phyloP scores from a whole-genome alignment of 108 stramenopile genomes.

The Cyclotella cryptica region DNA sequence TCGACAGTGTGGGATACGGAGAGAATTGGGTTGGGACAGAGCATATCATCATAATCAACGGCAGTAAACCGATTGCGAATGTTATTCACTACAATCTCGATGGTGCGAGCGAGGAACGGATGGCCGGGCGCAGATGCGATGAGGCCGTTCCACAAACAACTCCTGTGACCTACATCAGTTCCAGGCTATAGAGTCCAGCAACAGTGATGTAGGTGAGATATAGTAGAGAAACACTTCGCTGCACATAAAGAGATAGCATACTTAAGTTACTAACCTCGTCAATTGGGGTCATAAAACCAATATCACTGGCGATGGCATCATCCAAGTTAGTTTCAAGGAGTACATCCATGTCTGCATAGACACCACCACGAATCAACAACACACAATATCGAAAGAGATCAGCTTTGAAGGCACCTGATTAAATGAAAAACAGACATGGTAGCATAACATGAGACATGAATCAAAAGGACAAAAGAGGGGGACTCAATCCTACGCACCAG shows the following conservation, averaged over 20 bases:
- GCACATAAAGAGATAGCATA: background rate
- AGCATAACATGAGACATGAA: background rate
- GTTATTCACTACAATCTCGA: slow-evolving; percentile 88
- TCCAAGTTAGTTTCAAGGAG: slow-evolving; percentile 84
- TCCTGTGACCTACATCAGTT: slow-evolving; percentile 55
- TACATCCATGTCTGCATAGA: slow-evolving; percentile 89
- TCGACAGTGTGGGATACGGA: slow-evolving; percentile 77
- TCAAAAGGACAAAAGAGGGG: background rate
- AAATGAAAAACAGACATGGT: background rate
- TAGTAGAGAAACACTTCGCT: background rate
- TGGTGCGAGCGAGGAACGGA: slow-evolving; percentile 79
- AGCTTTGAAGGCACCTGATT: slow-evolving; percentile 68
- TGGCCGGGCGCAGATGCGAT: slow-evolving; percentile 86
- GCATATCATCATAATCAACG: slow-evolving; percentile 75
- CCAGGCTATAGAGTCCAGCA: slow-evolving; percentile 52
- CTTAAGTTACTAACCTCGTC: slow-evolving; percentile 50
- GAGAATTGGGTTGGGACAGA: slow-evolving; percentile 77
- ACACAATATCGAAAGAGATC: slow-evolving; percentile 90
- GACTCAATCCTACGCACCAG: slow-evolving; percentile 43
- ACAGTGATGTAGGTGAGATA: slow-evolving; percentile 8
- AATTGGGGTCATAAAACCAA: slow-evolving; percentile 84
- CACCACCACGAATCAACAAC: slow-evolving; percentile 81
- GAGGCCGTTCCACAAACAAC: slow-evolving; percentile 92
- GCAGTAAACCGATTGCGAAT: slow-evolving; percentile 81
- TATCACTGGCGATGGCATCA: slow-evolving; percentile 68